Conservation (phyloP, 352 stramenopile genomes). For the Phytopythium kandeliae region DNA sequence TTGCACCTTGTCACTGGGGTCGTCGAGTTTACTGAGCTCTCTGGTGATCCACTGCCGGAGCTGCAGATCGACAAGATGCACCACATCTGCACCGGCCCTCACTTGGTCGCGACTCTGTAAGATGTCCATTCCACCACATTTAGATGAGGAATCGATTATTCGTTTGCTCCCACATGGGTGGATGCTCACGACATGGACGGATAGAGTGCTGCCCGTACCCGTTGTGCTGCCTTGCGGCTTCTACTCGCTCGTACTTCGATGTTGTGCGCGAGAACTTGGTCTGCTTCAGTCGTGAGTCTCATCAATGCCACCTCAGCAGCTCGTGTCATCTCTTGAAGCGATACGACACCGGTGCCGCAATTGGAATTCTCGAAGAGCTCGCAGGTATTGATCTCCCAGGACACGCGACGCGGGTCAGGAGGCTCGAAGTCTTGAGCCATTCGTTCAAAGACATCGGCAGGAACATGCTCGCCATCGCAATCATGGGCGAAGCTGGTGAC, state of each 20-base stretch:
- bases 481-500: neutral
- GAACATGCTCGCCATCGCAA: slow-evolving; percentile 14
- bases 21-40: slow-evolving; percentile 14
- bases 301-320: neutral
- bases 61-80: slow-evolving; percentile 50
- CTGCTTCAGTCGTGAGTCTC: neutral
- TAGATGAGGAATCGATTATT: too few relatives aligned
- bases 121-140: neutral
- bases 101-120: slow-evolving; percentile 26
- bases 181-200: too few relatives aligned
- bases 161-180: too few relatives aligned
- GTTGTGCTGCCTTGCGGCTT: neutral
- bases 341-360: too few relatives aligned
- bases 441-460: slow-evolving; percentile 33
- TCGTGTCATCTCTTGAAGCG: neutral
- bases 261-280: neutral
- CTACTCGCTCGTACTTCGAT: neutral
- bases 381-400: slow-evolving; percentile 32
- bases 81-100: slow-evolving; percentile 20
- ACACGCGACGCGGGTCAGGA: slow-evolving; percentile 10
- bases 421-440: slow-evolving; percentile 49
- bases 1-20: slow-evolving; percentile 7
- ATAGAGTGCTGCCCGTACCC: too few relatives aligned
- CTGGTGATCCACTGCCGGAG: slow-evolving; percentile 53
- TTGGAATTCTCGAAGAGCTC: neutral